Base-by-base conservation (phyloP, 2,329 filamentous ascomycete species). In the Pestalotiopsis sp. region DNA sequence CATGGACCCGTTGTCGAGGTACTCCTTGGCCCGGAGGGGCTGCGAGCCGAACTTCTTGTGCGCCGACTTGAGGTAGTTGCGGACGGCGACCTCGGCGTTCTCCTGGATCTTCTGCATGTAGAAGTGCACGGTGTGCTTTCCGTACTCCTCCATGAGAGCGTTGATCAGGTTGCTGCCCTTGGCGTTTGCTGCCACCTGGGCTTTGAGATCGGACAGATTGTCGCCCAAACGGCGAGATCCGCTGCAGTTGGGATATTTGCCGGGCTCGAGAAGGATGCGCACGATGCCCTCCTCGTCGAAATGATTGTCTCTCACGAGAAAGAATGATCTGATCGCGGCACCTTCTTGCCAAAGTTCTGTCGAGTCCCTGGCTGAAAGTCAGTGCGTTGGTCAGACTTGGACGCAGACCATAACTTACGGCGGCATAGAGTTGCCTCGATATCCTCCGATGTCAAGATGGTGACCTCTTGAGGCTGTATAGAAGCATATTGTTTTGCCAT, bases 11-110 rank as follows among this genome's bases (percentile, higher is more conserved):
- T 94, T 91, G 72, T 94, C 91, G 89, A 94, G 92, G 78, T 89
- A 92, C 71, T 94, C 91, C 14, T 88, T 82, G 0, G 91, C 90
- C 26, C 85, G 85, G 1, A 93, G 81, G 56, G 91, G 88, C 26
- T 35, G 22, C 3, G 56, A 70, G 67, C 64, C 76, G 71, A 64
- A 91, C 85, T 69, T 85, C 84, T 2, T 90, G 73, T 61, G 79
- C 17, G 56, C 56, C 11, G 56, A 58, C 9, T 35, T 26, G 56
- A 58, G 56, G 56, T 58, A 58, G 17, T 65, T 66, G 20, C 79
- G 77, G 1, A 80, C 78, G 0, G 79, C 77, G 3, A 72, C 64
- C 67, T 83, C 81, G 13, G 81, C 81, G 26, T 80, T 83, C 59
- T 75, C 71, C 68, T 64, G 81, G 62, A 82, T 82, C 58, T 77